These are phyloP conservation scores for Millerago galiae DNA, from an alignment of 805 yeast species.

Conservation along the genomic window DNA sequence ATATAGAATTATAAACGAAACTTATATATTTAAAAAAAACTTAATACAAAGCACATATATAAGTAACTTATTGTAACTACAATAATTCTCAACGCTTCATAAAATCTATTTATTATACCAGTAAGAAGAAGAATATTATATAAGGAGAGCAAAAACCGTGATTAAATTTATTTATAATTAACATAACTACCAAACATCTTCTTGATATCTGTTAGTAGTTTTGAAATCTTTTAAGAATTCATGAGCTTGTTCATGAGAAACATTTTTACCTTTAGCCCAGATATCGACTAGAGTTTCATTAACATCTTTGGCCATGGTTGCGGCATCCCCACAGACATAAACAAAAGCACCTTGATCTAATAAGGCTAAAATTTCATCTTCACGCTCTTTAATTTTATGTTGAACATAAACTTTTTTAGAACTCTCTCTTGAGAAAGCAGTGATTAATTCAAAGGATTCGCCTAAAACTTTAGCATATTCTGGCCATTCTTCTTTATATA, in stretches of 20 bases:
- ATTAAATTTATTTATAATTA: no score
- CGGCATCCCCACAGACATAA: conserved; percentile 97
- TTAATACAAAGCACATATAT: neutral
- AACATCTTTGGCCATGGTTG: conserved; percentile 92
- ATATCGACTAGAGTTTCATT: conserved; percentile 62
- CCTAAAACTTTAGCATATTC: conserved; percentile 52
- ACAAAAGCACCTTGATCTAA: conserved; percentile 77
- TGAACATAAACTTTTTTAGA: conserved; percentile 74
- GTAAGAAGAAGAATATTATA: neutral
- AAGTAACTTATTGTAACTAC: no score
- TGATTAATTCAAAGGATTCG: conserved; percentile 58
- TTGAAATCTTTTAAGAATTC: conserved; percentile 74
- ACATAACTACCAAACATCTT: conserved; percentile 81
- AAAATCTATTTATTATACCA: neutral
- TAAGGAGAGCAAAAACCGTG: neutral
- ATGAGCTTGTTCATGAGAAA: conserved; percentile 61
- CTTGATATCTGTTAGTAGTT: conserved; percentile 86
- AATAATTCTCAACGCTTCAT: no score
- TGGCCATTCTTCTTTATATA: conserved; percentile 89
- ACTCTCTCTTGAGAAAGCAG: conserved; percentile 83
- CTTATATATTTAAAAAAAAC: neutral
- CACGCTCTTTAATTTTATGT: conserved; percentile 55
- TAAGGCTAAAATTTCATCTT: conserved; percentile 32
- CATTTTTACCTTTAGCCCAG: conserved; percentile 53
- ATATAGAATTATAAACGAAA: neutral